These are phyloP conservation scores for Corchorus capsularis DNA, from an alignment of 345 rosid species.

Conservation along the genomic window DNA sequence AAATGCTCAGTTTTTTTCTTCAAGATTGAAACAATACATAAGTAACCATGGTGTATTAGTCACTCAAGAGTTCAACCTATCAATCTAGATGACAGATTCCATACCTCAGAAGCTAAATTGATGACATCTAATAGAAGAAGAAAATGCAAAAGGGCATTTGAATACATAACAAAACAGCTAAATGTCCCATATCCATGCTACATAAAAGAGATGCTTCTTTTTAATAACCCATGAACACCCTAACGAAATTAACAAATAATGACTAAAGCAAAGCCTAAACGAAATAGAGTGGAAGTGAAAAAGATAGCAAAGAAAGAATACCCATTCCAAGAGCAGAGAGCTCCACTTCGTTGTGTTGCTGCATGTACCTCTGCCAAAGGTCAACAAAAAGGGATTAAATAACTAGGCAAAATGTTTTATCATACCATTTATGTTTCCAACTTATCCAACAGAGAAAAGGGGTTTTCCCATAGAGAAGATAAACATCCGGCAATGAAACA, in stretches of 20 bases:
- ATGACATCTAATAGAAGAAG: neutral
- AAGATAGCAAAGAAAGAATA: conserved; percentile 20
- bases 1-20: neutral
- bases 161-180: neutral
- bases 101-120: neutral
- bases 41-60: neutral
- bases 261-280: neutral
- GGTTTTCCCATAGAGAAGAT: neutral
- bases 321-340: conserved; percentile 87
- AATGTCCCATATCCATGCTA: neutral
- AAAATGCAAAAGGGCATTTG: neutral
- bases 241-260: neutral
- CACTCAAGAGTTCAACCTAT: neutral
- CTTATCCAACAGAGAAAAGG: neutral
- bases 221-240: too few species aligned
- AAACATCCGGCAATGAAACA: conserved; percentile 4
- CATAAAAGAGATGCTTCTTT: too few species aligned
- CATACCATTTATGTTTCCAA: too few species aligned
- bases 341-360: conserved; percentile 64
- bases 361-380: conserved; percentile 72
- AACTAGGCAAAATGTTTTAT: neutral
- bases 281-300: neutral
- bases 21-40: neutral
- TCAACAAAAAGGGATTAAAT: neutral
- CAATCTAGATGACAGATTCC: neutral